phyloP scores from a whole-genome alignment of 305 asterid species.

The Fraxinus sp. region DNA sequence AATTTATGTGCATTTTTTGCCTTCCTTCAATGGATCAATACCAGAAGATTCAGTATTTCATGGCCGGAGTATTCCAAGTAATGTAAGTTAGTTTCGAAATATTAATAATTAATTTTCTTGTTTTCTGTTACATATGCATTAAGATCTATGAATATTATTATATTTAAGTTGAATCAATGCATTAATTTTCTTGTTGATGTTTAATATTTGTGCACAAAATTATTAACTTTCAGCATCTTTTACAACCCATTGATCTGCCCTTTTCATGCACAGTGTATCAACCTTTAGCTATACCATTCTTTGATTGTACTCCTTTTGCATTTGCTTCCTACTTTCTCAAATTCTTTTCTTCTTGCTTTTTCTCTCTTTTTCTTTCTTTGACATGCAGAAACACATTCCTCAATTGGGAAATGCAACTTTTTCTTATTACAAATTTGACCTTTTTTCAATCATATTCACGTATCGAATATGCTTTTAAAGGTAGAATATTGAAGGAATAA shows the following conservation, averaged over 20 bases:
- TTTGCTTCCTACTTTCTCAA: slow-evolving; percentile 7
- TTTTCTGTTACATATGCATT: background rate
- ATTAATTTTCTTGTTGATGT: background rate
- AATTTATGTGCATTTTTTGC: slow-evolving; percentile 69
- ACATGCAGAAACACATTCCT: background rate
- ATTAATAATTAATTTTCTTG: background rate
- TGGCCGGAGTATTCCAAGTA: slow-evolving; percentile 70
- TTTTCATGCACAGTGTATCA: background rate
- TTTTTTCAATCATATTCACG: background rate
- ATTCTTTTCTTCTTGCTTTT: slow-evolving; percentile 27
- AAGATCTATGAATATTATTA: slow-evolving; percentile 13
- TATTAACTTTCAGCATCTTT: background rate
- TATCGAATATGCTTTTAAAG: background rate
- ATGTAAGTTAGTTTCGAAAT: slow-evolving; percentile 39
- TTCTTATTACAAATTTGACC: background rate
- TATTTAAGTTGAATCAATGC: background rate
- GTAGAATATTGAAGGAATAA: background rate
- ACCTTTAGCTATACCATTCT: slow-evolving; percentile 9
- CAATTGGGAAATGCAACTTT: background rate
- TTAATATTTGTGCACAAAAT: background rate
- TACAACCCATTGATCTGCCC: background rate
- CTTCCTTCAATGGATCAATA: slow-evolving; percentile 36
- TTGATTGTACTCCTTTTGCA: slow-evolving; percentile 16
- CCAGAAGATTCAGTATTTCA: slow-evolving; percentile 55
- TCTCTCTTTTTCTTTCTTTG: background rate